A percentile compares a stretch with the other conserved stretches of the same genome.
Conservation (phyloP, 768 basidiomycete species). For the Russula vinacea region DNA sequence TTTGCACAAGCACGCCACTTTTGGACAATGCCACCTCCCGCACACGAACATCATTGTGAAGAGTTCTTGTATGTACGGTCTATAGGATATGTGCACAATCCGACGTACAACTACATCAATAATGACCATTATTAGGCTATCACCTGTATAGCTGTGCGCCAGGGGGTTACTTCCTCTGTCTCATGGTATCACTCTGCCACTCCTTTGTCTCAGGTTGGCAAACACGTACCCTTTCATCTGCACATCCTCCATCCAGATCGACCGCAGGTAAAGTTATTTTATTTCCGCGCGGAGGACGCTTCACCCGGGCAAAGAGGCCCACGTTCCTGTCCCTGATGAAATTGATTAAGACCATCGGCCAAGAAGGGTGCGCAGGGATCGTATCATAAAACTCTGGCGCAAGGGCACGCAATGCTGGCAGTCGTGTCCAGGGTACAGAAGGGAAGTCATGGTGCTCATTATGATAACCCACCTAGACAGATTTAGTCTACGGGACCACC, state of each 20-base stretch:
- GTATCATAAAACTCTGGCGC: conserved; percentile 92
- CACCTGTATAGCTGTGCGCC: not conserved
- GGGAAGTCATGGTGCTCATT: conserved; percentile 99
- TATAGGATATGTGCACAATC: not conserved
- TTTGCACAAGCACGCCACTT: conserved; percentile 9
- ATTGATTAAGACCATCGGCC: conserved; percentile 92
- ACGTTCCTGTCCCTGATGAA: conserved; percentile 90
- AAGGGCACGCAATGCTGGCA: conserved; percentile 75
- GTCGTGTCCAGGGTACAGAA: conserved; percentile 90
- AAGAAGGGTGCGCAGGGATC: conserved; percentile 83
- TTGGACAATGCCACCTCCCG: not conserved
- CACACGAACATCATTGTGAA: not conserved
- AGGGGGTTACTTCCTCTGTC: conserved; percentile 10
- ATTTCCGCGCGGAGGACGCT: conserved; percentile 43
- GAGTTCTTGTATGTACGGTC: not conserved
- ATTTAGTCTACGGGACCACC: conserved; percentile 10
- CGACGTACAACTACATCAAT: not conserved
- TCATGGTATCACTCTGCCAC: conserved; percentile 10
- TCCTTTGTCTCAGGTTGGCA: not conserved
- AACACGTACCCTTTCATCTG: conserved; percentile 18
- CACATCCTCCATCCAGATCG: conserved; percentile 28
- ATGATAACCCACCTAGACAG: conserved; percentile 85
- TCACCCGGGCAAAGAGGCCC: conserved; percentile 85
- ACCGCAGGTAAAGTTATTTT: conserved; percentile 5
- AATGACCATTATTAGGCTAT: not conserved